Percentiles rank a stretch among this genome's conserved stretches.
phyloP scores from a whole-genome alignment of 2,329 filamentous ascomycete species.

The Cladophialophora exuberans region DNA sequence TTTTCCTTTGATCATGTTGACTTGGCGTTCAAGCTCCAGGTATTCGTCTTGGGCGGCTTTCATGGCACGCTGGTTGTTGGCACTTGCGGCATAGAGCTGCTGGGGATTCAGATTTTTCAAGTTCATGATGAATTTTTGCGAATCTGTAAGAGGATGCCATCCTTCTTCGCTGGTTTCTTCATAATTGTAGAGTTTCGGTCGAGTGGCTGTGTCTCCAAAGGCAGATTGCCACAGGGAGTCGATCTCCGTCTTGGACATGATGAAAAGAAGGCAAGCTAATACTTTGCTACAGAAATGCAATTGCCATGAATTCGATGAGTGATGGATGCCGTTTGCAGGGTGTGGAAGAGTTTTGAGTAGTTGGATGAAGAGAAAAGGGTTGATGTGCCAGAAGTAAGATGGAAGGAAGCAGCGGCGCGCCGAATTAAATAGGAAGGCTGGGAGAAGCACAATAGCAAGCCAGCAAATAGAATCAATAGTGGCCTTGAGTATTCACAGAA shows the following conservation, averaged over 20 bases:
- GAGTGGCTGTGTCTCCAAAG: slow-evolving; percentile 28
- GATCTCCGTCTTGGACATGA: slow-evolving; percentile 22
- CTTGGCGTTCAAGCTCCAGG: slow-evolving; percentile 54
- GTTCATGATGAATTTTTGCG: slow-evolving; percentile 28
- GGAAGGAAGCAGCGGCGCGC: slow-evolving; percentile 1
- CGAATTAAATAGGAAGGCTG: background rate
- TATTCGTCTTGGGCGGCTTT: slow-evolving; percentile 64
- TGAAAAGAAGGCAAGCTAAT: background rate
- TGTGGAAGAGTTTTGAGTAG: background rate
- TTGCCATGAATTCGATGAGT: slow-evolving; percentile 14
- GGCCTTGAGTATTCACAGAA: slow-evolving; percentile 3
- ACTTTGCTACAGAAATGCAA: background rate
- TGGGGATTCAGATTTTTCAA: slow-evolving; percentile 22
- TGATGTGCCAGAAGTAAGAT: slow-evolving; percentile 6
- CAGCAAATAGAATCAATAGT: too few species aligned
- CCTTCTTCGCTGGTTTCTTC: slow-evolving; percentile 29
- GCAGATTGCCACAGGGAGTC: slow-evolving; percentile 28
- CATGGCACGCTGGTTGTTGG: slow-evolving; percentile 57
- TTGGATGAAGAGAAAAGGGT: slow-evolving; percentile 10
- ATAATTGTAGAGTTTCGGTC: slow-evolving; percentile 29
- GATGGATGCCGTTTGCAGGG: slow-evolving; percentile 9
- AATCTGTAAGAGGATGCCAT: slow-evolving; percentile 29
- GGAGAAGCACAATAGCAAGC: too few species aligned
- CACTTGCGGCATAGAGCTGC: slow-evolving; percentile 57
- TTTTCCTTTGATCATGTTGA: slow-evolving; percentile 51